These are phyloP conservation scores for Westerdykella aurantiaca DNA, from an alignment of 2,329 filamentous ascomycete genomes.

Conservation along the genomic window DNA sequence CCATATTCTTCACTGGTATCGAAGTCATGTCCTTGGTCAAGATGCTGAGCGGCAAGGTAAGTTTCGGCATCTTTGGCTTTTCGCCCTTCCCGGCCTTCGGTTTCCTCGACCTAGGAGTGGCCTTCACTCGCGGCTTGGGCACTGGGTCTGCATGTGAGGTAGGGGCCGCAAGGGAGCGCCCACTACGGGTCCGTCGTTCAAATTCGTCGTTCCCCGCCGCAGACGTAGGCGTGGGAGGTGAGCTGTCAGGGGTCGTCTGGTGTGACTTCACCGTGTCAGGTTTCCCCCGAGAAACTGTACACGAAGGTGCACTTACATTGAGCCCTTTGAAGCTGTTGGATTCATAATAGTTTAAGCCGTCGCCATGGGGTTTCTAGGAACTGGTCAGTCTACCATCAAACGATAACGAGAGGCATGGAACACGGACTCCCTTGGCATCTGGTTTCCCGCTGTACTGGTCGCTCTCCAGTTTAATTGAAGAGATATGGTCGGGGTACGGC, in stretches of 20 bases:
- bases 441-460: too few species aligned
- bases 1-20: constrained; percentile 70
- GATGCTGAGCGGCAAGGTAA: constrained; percentile 64
- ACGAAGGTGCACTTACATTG: neutral
- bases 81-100: constrained; percentile 41
- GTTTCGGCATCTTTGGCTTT: constrained; percentile 47
- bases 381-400: too few species aligned
- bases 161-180: constrained; percentile 18
- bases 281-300: neutral
- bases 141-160: constrained; percentile 13
- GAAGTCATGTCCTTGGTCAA: constrained; percentile 58
- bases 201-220: constrained; percentile 38
- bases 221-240: constrained; percentile 43
- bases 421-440: too few species aligned
- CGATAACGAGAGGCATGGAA: too few species aligned
- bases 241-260: constrained; percentile 24
- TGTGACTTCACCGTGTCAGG: constrained; percentile 22
- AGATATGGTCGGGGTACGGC: too few species aligned
- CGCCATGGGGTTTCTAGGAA: too few species aligned
- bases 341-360: too few species aligned
- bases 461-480: too few species aligned
- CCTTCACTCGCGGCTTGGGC: constrained; percentile 22
- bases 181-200: constrained; percentile 37
- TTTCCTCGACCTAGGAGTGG: constrained; percentile 39
- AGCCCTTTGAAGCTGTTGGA: neutral